Percentiles rank a stretch among this genome's conserved stretches.
These are phyloP conservation scores for Neurospora hispaniola DNA, from an alignment of 495 filamentous ascomycete species.

Conservation along the genomic window DNA sequence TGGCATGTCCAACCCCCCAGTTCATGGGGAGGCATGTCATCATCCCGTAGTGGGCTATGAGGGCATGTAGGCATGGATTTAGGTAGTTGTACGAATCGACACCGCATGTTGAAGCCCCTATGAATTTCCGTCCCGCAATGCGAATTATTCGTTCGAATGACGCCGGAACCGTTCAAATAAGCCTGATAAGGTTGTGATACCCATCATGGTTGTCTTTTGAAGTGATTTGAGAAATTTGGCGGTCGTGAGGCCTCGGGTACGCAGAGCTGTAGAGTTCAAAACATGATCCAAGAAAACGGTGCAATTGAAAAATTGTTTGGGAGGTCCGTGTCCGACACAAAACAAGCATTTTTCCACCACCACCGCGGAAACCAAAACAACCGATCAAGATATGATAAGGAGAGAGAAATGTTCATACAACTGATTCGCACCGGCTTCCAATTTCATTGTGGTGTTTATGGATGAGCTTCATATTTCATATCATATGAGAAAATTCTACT, in stretches of 20 bases:
- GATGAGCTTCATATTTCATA: not conserved
- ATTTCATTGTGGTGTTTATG: not conserved
- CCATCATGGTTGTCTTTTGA: not conserved
- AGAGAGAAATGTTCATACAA: not conserved
- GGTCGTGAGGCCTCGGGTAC: not conserved
- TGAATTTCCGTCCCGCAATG: not conserved
- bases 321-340: not conserved
- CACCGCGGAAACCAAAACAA: not conserved
- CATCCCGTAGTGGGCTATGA: not conserved
- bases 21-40: not conserved
- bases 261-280: not conserved
- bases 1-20: not conserved
- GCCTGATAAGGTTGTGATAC: fast-evolving
- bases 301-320: not conserved
- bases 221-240: not conserved
- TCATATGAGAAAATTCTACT: not conserved
- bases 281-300: not conserved
- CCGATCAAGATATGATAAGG: not conserved
- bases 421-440: not conserved
- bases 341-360: not conserved
- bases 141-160: too few relatives aligned
- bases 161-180: not conserved
- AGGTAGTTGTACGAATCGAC: not conserved
- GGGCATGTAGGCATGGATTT: not conserved
- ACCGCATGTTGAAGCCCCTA: not conserved